These are phyloP conservation scores for Apostasia ramifera DNA, from an alignment of 106 monocot species.

Conservation along the genomic window DNA sequence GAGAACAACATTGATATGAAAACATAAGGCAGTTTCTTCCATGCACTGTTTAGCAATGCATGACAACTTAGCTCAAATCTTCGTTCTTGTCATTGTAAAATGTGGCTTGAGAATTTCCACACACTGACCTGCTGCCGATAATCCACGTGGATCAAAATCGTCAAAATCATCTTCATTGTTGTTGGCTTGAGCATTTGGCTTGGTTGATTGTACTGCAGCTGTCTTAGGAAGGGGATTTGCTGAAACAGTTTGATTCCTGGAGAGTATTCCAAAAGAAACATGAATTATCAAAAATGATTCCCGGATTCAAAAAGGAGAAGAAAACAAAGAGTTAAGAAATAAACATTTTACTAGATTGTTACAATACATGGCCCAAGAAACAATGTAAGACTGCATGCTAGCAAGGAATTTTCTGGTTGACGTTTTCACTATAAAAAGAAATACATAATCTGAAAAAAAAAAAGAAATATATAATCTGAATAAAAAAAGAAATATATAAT, in stretches of 20 bases:
- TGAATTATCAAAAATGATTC: background rate
- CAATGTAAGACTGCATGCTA: too few species aligned
- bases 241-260: conserved; percentile 17
- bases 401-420: too few species aligned
- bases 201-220: conserved; percentile 15
- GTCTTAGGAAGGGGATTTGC: conserved; percentile 24
- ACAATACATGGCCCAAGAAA: background rate
- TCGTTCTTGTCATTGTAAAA: background rate
- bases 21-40: too few species aligned
- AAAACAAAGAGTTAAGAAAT: background rate
- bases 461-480: too few species aligned
- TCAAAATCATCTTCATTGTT: conserved; percentile 65
- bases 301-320: background rate
- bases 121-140: conserved; percentile 54
- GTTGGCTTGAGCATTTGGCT: conserved; percentile 12
- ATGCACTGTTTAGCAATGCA: too few species aligned
- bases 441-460: too few species aligned
- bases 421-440: too few species aligned
- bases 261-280: conserved; percentile 1
- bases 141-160: conserved; percentile 89
- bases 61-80: background rate
- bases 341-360: background rate
- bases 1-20: too few species aligned
- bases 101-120: background rate
- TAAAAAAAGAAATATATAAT: too few species aligned